Conservation (phyloP, 352 stramenopile species). For the Pythium phragmitis region DNA sequence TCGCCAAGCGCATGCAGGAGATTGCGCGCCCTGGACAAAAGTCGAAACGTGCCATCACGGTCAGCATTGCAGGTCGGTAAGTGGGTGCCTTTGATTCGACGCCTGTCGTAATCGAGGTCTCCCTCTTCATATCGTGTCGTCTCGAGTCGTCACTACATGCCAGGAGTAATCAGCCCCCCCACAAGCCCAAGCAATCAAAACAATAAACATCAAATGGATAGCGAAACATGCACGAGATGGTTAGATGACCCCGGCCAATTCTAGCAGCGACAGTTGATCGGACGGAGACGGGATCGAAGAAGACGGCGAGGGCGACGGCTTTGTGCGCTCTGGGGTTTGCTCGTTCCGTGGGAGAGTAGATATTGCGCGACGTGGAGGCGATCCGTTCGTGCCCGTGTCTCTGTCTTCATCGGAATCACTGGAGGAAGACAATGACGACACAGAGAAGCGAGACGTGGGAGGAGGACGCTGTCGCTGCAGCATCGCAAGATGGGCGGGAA, state of each 20-base stretch:
- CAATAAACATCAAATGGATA: too few relatives aligned
- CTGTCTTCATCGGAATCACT: neutral
- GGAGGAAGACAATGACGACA: constrained; percentile 29
- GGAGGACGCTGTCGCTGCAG: constrained; percentile 25
- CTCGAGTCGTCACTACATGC: neutral
- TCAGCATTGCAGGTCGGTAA: constrained; percentile 87
- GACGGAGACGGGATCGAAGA: too few relatives aligned
- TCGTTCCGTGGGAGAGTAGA: too few relatives aligned
- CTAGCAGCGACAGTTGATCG: too few relatives aligned
- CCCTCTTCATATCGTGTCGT: neutral
- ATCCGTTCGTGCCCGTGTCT: neutral
- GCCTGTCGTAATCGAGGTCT: neutral
- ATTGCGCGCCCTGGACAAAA: constrained; percentile 80
- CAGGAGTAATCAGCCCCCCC: too few relatives aligned
- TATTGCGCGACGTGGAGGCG: constrained; percentile 1
- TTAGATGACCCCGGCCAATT: too few relatives aligned
- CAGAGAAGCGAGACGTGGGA: neutral
- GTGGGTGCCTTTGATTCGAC: neutral
- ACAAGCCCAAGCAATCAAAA: too few relatives aligned
- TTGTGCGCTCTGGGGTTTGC: too few relatives aligned
- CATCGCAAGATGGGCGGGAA: constrained; percentile 40
- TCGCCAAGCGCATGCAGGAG: constrained; percentile 87
- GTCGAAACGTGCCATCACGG: constrained; percentile 61
- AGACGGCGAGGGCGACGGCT: too few relatives aligned
- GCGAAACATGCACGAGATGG: too few relatives aligned